These are phyloP conservation scores for Naganishia antarctica DNA, from an alignment of 768 basidiomycete species.

Conservation along the genomic window DNA sequence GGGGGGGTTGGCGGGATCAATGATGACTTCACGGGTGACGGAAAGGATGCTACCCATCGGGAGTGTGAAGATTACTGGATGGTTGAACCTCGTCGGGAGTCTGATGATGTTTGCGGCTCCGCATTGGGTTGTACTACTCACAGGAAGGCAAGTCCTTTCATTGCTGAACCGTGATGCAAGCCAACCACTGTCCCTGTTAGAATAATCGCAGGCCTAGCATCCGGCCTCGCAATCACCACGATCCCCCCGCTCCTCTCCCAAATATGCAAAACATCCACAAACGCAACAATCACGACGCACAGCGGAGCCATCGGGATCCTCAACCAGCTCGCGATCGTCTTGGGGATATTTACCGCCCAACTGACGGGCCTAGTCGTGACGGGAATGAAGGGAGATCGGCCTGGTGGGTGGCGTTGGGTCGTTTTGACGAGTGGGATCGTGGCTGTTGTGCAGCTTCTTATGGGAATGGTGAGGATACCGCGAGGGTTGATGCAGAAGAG, in stretches of 20 bases:
- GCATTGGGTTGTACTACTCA: conserved; percentile 38
- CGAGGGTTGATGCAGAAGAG: conserved; percentile 10
- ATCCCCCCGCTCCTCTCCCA: conserved; percentile 43
- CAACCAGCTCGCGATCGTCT: conserved; percentile 45
- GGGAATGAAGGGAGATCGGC: conserved; percentile 43
- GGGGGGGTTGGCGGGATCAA: conserved; percentile 69
- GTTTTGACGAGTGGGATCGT: conserved; percentile 40
- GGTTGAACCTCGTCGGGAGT: conserved; percentile 41
- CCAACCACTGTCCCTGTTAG: conserved; percentile 20
- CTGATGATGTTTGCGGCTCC: conserved; percentile 39
- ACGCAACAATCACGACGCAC: conserved; percentile 29
- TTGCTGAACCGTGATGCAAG: neutral
- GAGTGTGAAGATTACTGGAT: conserved; percentile 42
- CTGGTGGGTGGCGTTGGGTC: conserved; percentile 45
- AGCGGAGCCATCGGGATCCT: conserved; percentile 43
- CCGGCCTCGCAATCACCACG: conserved; percentile 44
- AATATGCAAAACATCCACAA: conserved; percentile 34
- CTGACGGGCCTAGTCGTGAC: conserved; percentile 39
- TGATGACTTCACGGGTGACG: conserved; percentile 37
- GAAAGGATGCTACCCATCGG: conserved; percentile 35
- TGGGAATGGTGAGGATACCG: conserved; percentile 12
- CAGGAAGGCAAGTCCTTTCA: conserved; percentile 35
- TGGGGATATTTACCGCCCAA: conserved; percentile 42
- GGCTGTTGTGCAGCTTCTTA: conserved; percentile 35
- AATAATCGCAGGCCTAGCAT: conserved; percentile 41